Evolutionary conservation across 2,329 filamentous ascomycete species (phyloP).

Genomic region (Penicillium sp.): DNA sequence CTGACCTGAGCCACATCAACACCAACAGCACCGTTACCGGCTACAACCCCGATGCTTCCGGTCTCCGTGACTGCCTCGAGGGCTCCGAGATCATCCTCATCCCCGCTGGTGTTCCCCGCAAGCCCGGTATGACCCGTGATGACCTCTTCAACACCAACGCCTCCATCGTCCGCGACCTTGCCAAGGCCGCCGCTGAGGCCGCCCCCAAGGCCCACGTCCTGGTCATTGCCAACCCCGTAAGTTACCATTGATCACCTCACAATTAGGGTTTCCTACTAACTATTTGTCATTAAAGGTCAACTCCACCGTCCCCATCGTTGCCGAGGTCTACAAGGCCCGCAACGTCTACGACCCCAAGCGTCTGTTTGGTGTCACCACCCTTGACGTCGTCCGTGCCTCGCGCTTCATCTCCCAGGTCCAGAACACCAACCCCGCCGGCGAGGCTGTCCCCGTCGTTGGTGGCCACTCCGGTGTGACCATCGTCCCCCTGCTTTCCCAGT

Average conservation of each 20-base stretch:
- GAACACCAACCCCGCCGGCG: constrained; percentile 76
- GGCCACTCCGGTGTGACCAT: constrained; percentile 98
- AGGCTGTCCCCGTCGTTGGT: constrained; percentile 92
- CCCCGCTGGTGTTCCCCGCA: constrained; percentile 94
- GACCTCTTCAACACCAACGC: constrained; percentile 99
- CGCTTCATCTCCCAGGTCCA: constrained; percentile 96
- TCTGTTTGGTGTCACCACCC: constrained; percentile 98
- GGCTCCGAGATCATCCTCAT: constrained; percentile 91
- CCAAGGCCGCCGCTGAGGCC: constrained; percentile 83
- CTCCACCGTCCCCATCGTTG: constrained; percentile 95
- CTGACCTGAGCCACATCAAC: constrained; percentile 98
- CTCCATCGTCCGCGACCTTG: constrained; percentile 95
- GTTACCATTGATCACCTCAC: constrained; percentile 16
- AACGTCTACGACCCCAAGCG: constrained; percentile 99
- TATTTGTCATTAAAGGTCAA: constrained; percentile 52
- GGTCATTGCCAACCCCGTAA: constrained; percentile 91
- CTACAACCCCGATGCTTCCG: constrained; percentile 67
- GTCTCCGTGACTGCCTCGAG: constrained; percentile 71
- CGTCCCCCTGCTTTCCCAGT: constrained; percentile 93
- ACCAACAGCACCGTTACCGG: constrained; percentile 91
- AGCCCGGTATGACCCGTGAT: constrained; percentile 99
- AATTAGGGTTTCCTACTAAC: not conserved
- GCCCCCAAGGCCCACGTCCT: constrained; percentile 89
- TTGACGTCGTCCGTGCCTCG: constrained; percentile 93
- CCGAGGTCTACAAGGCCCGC: constrained; percentile 89